Evolutionary conservation across 1,139 yeast species (phyloP).

Genomic region (Blastobotrys elegans): DNA sequence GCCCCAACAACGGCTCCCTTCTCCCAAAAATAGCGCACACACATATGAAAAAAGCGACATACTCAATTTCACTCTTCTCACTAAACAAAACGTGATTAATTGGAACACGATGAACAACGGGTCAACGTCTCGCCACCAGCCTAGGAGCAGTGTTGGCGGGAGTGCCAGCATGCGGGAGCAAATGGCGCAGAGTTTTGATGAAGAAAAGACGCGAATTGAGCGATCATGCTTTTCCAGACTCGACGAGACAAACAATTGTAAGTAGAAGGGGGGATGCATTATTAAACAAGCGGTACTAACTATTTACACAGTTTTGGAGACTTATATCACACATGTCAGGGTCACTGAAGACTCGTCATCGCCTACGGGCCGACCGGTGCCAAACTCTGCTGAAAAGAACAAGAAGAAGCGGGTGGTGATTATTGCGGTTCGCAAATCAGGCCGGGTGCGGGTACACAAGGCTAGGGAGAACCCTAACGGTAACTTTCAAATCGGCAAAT

Average conservation of each 20-base stretch:
- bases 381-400: constrained; percentile 24
- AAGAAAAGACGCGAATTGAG: constrained; percentile 19
- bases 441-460: constrained; percentile 73
- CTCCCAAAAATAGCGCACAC: no score
- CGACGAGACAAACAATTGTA: constrained; percentile 20
- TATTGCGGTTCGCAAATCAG: constrained; percentile 48
- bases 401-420: constrained; percentile 37
- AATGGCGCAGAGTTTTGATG: constrained; percentile 15
- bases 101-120: background rate
- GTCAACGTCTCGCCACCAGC: background rate
- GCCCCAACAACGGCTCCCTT: no score
- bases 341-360: constrained; percentile 27
- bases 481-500: constrained; percentile 82
- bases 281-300: background rate
- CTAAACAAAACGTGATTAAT: no score
- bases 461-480: constrained; percentile 77
- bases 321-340: constrained; percentile 57
- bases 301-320: constrained; percentile 34
- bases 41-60: no score
- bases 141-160: constrained; percentile 6
- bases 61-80: no score
- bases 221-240: constrained; percentile 20
- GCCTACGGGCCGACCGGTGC: constrained; percentile 26
- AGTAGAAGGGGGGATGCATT: constrained; percentile 6
- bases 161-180: constrained; percentile 7